A percentile compares a stretch with the other conserved stretches of the same genome.
phyloP scores from a whole-genome alignment of 1,284 basidiomycete species.

The Ganoderma resinaceum region DNA sequence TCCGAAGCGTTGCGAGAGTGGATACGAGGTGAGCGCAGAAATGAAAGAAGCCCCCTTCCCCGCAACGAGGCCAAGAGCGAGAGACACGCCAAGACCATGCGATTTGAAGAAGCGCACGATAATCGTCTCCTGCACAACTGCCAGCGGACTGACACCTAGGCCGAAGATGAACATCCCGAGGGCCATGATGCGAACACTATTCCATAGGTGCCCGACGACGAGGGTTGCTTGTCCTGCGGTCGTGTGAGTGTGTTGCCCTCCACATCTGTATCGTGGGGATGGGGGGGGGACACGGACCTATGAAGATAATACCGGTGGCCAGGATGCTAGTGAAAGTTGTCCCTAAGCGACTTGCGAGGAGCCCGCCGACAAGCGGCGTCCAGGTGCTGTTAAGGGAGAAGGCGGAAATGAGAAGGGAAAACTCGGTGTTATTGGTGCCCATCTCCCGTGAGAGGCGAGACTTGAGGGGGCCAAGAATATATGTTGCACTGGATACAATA shows the following conservation, averaged over 20 bases:
- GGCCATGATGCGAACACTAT: slow-evolving; percentile 68
- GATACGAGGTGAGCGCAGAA: slow-evolving; percentile 77
- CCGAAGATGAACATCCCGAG: slow-evolving; percentile 80
- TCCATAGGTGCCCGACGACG: slow-evolving; percentile 65
- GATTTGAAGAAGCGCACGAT: slow-evolving; percentile 83
- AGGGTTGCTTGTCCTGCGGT: slow-evolving; percentile 64
- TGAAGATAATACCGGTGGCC: slow-evolving; percentile 73
- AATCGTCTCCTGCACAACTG: slow-evolving; percentile 80
- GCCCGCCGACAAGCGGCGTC: slow-evolving; percentile 78
- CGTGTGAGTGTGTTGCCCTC: slow-evolving; percentile 13
- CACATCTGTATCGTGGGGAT: too few relatives aligned
- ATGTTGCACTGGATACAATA: slow-evolving; percentile 57
- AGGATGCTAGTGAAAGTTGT: slow-evolving; percentile 74
- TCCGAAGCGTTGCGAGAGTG: slow-evolving; percentile 73
- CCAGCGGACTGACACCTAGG: slow-evolving; percentile 78
- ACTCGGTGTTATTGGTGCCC: slow-evolving; percentile 79
- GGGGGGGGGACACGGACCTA: slow-evolving; percentile 52
- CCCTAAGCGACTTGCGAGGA: slow-evolving; percentile 72
- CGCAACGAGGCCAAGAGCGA: slow-evolving; percentile 80
- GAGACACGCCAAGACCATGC: slow-evolving; percentile 78
- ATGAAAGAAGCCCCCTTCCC: slow-evolving; percentile 82
- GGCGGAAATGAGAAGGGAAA: slow-evolving; percentile 77
- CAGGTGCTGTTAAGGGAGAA: slow-evolving; percentile 82
- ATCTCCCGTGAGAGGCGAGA: slow-evolving; percentile 74
- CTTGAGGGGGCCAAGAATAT: slow-evolving; percentile 80